Conservation (phyloP, 257 asterid genomes). For the Osmanthus fragrans region DNA sequence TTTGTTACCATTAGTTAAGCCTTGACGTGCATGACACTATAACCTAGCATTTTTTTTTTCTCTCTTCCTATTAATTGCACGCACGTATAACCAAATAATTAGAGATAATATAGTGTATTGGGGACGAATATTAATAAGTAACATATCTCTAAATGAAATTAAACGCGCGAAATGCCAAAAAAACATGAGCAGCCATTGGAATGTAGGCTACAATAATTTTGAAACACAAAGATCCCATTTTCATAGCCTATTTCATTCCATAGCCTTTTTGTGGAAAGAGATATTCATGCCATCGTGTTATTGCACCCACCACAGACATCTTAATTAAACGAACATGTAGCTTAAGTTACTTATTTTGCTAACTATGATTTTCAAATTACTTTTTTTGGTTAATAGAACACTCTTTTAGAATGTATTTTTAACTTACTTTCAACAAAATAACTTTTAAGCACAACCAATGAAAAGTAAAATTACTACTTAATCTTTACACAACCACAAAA, state of each 20-base stretch:
- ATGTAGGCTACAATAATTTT: background rate
- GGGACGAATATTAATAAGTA: too few relatives aligned
- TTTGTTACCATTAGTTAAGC: too few relatives aligned
- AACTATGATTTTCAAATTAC: background rate
- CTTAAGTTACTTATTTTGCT: background rate
- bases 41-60: too few relatives aligned
- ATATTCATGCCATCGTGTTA: constrained; percentile 3
- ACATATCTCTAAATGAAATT: too few relatives aligned
- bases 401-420: background rate
- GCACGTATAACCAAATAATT: too few relatives aligned
- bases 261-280: constrained; percentile 31
- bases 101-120: too few relatives aligned
- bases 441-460: background rate
- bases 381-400: background rate
- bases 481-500: too few relatives aligned
- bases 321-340: background rate
- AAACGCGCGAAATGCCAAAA: too few relatives aligned
- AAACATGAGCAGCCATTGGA: background rate
- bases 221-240: background rate
- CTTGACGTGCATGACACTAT: too few relatives aligned
- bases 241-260: constrained; percentile 3
- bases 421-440: background rate
- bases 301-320: background rate
- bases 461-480: background rate
- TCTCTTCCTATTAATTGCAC: too few relatives aligned